These are phyloP conservation scores for Lablab purpureus DNA, from an alignment of 306 rosid genomes.

Conservation along the genomic window DNA sequence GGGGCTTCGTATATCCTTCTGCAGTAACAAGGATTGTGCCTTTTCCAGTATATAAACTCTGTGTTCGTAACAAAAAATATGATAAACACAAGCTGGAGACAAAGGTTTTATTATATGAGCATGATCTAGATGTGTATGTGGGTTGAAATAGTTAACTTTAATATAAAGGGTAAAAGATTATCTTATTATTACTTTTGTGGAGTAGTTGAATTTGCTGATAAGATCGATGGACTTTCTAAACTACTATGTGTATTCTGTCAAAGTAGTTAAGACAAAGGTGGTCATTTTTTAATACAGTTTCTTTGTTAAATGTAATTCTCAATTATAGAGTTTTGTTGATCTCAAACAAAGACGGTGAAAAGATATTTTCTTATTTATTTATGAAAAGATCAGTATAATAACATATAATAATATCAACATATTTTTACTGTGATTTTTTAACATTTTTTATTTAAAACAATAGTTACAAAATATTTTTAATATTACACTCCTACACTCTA, in stretches of 20 bases:
- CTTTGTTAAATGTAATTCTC: background rate
- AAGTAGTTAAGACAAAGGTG: too few species aligned
- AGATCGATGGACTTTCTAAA: background rate
- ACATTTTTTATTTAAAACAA: too few species aligned
- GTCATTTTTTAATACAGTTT: background rate
- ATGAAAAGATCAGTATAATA: background rate
- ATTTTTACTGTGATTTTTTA: too few species aligned
- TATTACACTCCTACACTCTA: too few species aligned
- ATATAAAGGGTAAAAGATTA: background rate
- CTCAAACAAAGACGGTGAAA: too few species aligned
- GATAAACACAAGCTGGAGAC: background rate
- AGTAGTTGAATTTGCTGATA: conserved; percentile 14
- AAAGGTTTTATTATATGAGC: background rate
- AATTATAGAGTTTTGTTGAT: too few species aligned
- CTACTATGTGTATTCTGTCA: background rate
- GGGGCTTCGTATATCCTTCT: too few species aligned
- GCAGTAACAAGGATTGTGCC: too few species aligned
- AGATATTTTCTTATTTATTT: too few species aligned
- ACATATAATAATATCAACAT: too few species aligned
- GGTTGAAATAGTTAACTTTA: background rate
- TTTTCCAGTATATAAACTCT: too few species aligned
- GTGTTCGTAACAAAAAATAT: background rate
- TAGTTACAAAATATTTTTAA: too few species aligned
- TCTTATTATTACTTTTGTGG: background rate
- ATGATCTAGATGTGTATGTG: background rate